Conservation (phyloP, 163 green algal genomes). For the Prototheca stagnorum region DNA sequence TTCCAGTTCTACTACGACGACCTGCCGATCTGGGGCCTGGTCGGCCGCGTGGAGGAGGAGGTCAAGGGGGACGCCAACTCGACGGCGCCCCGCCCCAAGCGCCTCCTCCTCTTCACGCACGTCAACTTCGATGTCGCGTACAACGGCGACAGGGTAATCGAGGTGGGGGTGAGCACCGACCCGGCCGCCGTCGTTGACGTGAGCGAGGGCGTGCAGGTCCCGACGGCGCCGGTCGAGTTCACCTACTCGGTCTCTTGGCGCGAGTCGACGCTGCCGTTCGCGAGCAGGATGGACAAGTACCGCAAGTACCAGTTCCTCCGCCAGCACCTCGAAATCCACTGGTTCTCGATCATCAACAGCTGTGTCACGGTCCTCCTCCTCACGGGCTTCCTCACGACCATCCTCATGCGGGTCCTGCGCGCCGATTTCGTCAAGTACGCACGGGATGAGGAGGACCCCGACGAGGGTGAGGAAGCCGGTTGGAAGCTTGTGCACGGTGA, state of each 20-base stretch:
- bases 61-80: neutral
- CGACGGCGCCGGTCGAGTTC: conserved; percentile 51
- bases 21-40: conserved; percentile 90
- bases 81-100: too few species aligned
- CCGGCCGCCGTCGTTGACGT: conserved; percentile 17
- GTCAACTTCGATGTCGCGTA: conserved; percentile 93
- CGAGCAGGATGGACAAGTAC: conserved; percentile 93
- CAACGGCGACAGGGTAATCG: conserved; percentile 75
- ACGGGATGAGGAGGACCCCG: conserved; percentile 27
- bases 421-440: conserved; percentile 66
- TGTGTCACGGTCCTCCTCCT: conserved; percentile 97
- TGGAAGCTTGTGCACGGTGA: conserved; percentile 77
- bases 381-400: conserved; percentile 94
- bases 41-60: conserved; percentile 71
- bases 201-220: conserved; percentile 6
- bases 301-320: conserved; percentile 83
- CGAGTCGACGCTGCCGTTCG: conserved; percentile 51
- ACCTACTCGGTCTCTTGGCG: conserved; percentile 88
- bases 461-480: conserved; percentile 76
- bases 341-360: conserved; percentile 98
- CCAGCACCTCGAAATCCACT: conserved; percentile 98
- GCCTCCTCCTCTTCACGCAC: conserved; percentile 82
- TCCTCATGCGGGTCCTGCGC: conserved; percentile 94
- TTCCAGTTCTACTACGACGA: conserved; percentile 98
- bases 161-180: conserved; percentile 84